These are phyloP conservation scores for Phaeotremella fagi DNA, from an alignment of 768 basidiomycete genomes.

Conservation along the genomic window DNA sequence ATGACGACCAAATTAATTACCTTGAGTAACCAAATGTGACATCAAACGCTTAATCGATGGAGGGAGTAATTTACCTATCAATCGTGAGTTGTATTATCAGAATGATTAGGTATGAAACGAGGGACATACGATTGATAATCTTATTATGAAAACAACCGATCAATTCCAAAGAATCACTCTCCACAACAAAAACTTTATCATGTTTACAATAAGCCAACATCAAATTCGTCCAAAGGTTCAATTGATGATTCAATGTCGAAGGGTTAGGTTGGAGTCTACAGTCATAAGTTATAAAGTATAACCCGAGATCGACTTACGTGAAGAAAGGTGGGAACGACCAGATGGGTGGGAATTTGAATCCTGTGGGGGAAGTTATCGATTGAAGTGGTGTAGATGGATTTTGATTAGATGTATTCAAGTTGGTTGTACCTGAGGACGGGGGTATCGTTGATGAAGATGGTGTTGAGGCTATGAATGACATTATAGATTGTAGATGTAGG, in stretches of 20 bases:
- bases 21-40: conserved; percentile 40
- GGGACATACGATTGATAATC: conserved; percentile 41
- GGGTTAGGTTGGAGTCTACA: conserved; percentile 50
- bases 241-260: conserved; percentile 47
- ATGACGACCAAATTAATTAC: conserved; percentile 16
- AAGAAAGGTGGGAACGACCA: conserved; percentile 52
- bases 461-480: too few species aligned
- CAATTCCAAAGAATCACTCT: conserved; percentile 29
- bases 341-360: conserved; percentile 49
- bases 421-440: too few species aligned
- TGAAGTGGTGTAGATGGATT: conserved; percentile 22
- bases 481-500: too few species aligned
- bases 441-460: too few species aligned
- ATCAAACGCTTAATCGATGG: conserved; percentile 30
- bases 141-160: conserved; percentile 43
- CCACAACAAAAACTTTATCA: conserved; percentile 42
- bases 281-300: not conserved
- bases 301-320: conserved; percentile 36
- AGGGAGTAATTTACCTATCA: conserved; percentile 35
- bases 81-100: not conserved
- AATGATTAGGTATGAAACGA: not conserved
- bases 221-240: conserved; percentile 47
- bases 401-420: too few species aligned
- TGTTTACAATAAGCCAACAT: conserved; percentile 44
- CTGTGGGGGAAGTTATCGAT: conserved; percentile 20